phyloP scores from a whole-genome alignment of 2,329 filamentous ascomycete species.

The Pezicula radicicola region DNA sequence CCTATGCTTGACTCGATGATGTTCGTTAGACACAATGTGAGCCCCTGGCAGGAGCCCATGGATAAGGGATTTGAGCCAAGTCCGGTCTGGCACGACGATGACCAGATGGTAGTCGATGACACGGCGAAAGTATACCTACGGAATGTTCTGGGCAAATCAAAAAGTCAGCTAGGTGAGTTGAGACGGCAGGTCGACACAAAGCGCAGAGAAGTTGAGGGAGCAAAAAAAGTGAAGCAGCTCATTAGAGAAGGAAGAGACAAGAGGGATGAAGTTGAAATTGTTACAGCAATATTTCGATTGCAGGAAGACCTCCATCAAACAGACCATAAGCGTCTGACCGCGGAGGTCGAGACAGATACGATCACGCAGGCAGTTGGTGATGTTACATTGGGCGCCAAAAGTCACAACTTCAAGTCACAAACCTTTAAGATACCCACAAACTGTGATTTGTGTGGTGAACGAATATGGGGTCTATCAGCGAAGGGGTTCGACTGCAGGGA shows the following conservation, averaged over 20 bases:
- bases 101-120: conserved; percentile 81
- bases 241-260: conserved; percentile 84
- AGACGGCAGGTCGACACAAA: conserved; percentile 84
- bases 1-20: conserved; percentile 94
- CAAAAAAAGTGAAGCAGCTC: conserved; percentile 69
- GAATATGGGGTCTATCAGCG: conserved; percentile 94
- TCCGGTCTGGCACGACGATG: conserved; percentile 95
- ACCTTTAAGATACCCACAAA: conserved; percentile 99
- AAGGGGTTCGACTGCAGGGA: conserved; percentile 96
- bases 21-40: conserved; percentile 92
- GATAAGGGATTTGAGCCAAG: conserved; percentile 91
- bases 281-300: conserved; percentile 76
- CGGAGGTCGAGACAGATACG: conserved; percentile 89
- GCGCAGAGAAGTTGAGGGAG: conserved; percentile 76
- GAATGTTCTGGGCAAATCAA: conserved; percentile 89
- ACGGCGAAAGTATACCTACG: conserved; percentile 84
- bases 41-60: conserved; percentile 75
- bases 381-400: conserved; percentile 86
- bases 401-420: conserved; percentile 97
- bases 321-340: conserved; percentile 79
- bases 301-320: conserved; percentile 84
- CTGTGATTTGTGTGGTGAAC: conserved; percentile 92
- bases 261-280: conserved; percentile 82
- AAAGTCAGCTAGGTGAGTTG: conserved; percentile 75
- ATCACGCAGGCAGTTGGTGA: conserved; percentile 92